These are phyloP conservation scores for Aeschynomene evenia DNA, from an alignment of 306 rosid species.

Conservation along the genomic window DNA sequence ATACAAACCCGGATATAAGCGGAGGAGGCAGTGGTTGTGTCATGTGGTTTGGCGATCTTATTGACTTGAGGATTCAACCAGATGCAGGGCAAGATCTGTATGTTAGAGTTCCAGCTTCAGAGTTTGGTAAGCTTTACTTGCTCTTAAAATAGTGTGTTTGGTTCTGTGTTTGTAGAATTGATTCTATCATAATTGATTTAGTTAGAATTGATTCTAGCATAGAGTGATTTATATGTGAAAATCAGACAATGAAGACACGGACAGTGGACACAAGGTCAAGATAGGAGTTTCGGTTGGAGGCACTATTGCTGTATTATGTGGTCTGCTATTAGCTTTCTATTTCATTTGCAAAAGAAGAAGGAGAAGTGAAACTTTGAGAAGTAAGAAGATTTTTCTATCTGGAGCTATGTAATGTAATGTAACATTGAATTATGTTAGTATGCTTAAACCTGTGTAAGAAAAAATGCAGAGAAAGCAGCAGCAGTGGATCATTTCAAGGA, in stretches of 20 bases:
- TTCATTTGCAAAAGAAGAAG: slow-evolving; percentile 27
- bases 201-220: no score
- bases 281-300: slow-evolving; percentile 11
- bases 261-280: background rate
- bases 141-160: no score
- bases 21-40: slow-evolving; percentile 32
- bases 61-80: slow-evolving; percentile 35
- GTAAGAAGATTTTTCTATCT: background rate
- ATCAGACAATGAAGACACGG: background rate
- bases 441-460: background rate
- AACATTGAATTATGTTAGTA: background rate
- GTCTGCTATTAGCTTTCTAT: background rate
- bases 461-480: background rate
- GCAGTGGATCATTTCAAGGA: background rate
- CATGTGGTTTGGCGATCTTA: slow-evolving; percentile 41
- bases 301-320: background rate
- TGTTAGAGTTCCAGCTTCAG: slow-evolving; percentile 33
- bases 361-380: slow-evolving; percentile 10
- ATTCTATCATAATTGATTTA: no score
- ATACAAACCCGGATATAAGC: slow-evolving; percentile 26
- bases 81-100: slow-evolving; percentile 50
- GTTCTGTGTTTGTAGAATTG: no score
- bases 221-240: no score
- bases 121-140: background rate
- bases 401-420: background rate